Conservation (phyloP, 768 basidiomycete species). For the Suillus subluteus region DNA sequence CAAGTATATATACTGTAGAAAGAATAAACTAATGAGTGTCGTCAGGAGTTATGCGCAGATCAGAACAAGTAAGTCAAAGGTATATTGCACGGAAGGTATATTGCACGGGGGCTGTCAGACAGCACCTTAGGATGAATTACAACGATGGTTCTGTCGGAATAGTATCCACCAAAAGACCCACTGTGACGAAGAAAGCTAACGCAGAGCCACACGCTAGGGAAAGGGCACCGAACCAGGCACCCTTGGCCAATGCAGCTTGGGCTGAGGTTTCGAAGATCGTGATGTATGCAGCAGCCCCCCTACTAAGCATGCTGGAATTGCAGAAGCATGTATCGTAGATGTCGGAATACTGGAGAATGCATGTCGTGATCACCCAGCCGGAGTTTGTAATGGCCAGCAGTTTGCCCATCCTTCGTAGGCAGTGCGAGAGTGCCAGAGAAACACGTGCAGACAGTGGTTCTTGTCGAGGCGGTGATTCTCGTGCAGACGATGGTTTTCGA, state of each 20-base stretch:
- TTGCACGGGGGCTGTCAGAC: background rate
- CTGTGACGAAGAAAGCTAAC: conserved; percentile 28
- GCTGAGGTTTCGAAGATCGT: conserved; percentile 23
- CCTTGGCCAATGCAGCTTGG: conserved; percentile 31
- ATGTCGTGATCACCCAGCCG: conserved; percentile 27
- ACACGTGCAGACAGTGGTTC: background rate
- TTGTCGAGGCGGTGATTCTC: too few species aligned
- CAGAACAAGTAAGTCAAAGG: background rate
- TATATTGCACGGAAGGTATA: background rate
- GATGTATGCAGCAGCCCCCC: conserved; percentile 30
- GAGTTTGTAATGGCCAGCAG: conserved; percentile 33
- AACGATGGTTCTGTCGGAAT: background rate
- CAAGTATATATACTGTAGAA: background rate
- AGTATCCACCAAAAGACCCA: conserved; percentile 31
- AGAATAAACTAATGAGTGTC: background rate
- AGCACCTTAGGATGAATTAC: background rate
- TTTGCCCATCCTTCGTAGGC: conserved; percentile 32
- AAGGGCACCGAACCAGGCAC: conserved; percentile 43
- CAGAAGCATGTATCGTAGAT: conserved; percentile 35
- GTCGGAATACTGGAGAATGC: conserved; percentile 33
- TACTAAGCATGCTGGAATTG: conserved; percentile 25
- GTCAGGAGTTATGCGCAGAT: background rate
- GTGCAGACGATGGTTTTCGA: background rate
- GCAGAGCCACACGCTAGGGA: conserved; percentile 29
- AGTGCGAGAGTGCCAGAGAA: conserved; percentile 15